phyloP scores from a whole-genome alignment of 2,329 filamentous ascomycete species.

The Orbilia ellipsospora region DNA sequence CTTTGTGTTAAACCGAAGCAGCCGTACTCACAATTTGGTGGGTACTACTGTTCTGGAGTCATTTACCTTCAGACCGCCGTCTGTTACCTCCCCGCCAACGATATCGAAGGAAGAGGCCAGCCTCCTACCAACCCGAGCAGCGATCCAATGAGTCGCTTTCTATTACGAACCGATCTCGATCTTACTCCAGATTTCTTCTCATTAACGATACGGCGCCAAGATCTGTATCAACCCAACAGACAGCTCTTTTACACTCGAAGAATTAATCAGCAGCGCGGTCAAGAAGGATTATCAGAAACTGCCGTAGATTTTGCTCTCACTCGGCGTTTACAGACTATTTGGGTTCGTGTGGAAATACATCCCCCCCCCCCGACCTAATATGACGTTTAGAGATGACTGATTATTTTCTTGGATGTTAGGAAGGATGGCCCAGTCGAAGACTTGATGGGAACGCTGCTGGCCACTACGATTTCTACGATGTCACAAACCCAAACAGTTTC shows the following conservation, averaged over 20 bases:
- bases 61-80: conserved; percentile 16
- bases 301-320: conserved; percentile 19
- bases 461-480: conserved; percentile 35
- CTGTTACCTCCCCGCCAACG: conserved; percentile 15
- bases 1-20: neutral
- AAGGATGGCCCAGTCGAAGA: conserved; percentile 27
- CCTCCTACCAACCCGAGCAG: too few species aligned
- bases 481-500: conserved; percentile 20
- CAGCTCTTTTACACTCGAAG: conserved; percentile 34
- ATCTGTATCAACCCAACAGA: conserved; percentile 23
- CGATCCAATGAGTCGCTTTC: too few species aligned
- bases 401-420: neutral
- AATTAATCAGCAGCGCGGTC: conserved; percentile 5
- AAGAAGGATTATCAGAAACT: conserved; percentile 19
- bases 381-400: too few species aligned
- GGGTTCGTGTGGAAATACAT: neutral
- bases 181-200: neutral
- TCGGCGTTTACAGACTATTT: neutral
- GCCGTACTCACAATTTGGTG: neutral
- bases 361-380: too few species aligned
- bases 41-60: conserved; percentile 2
- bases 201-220: neutral
- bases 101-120: neutral
- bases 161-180: neutral
- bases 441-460: conserved; percentile 25